Percentiles rank a stretch among this genome's conserved stretches.
Evolutionary conservation across 2,329 filamentous ascomycete species (phyloP).

Genomic region (Leptodontidium sp.): DNA sequence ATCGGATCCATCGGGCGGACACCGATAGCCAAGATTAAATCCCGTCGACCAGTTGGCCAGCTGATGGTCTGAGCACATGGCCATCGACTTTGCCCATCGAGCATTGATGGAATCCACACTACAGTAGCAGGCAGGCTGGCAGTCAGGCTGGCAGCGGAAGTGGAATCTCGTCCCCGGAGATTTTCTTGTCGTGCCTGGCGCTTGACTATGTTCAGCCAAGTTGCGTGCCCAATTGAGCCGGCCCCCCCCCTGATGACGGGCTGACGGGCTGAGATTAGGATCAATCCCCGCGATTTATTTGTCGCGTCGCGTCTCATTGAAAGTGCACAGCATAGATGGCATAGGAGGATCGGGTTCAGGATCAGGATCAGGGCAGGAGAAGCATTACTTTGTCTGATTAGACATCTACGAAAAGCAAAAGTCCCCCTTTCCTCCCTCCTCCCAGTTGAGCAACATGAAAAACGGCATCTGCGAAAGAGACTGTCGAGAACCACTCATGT

Average conservation of each 20-base stretch:
- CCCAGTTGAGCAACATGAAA: background rate
- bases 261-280: constrained; percentile 7
- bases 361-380: background rate
- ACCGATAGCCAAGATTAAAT: background rate
- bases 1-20: constrained; percentile 1
- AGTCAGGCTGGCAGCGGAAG: background rate
- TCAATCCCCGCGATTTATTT: constrained; percentile 6
- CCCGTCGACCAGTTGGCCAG: background rate
- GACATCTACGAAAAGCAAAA: constrained; percentile 8
- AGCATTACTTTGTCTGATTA: background rate
- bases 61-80: constrained; percentile 14
- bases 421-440: background rate
- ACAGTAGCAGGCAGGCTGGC: no score
- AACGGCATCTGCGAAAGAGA: background rate
- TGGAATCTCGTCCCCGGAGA: constrained; percentile 8
- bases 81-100: background rate
- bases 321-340: constrained; percentile 1
- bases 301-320: constrained; percentile 1
- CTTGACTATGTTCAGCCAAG: constrained; percentile 9
- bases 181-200: constrained; percentile 15
- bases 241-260: background rate
- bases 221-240: constrained; percentile 6
- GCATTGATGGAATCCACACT: background rate
- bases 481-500: constrained; percentile 16
- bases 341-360: background rate